Conservation (phyloP, 2,329 filamentous ascomycete genomes). For the Dothidotthia symphoricarpi region DNA sequence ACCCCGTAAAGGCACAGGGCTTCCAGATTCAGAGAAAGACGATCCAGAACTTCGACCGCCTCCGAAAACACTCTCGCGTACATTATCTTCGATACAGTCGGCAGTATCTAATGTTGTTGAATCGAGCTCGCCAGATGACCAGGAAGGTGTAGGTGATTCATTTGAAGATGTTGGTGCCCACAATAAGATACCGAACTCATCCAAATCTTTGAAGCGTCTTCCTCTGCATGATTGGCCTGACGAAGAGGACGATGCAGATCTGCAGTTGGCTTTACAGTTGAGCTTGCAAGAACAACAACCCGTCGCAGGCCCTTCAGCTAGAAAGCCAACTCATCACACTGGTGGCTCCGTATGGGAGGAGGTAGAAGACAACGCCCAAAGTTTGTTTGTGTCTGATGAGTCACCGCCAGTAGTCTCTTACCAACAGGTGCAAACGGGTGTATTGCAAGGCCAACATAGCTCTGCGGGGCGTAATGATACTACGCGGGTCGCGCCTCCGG, state of each 20-base stretch:
- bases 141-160: too few relatives aligned
- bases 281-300: constrained; percentile 8
- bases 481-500: too few relatives aligned
- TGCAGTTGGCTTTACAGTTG: constrained; percentile 11
- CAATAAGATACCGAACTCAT: too few relatives aligned
- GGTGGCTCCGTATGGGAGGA: too few relatives aligned
- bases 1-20: constrained; percentile 4
- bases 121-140: constrained; percentile 3
- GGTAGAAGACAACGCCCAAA: too few relatives aligned
- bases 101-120: neutral
- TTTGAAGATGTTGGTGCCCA: too few relatives aligned
- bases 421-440: neutral
- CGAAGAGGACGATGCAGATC: constrained; percentile 6
- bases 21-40: constrained; percentile 14
- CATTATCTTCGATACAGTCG: neutral
- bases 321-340: too few relatives aligned
- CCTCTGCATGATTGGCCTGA: neutral
- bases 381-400: too few relatives aligned
- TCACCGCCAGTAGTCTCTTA: too few relatives aligned
- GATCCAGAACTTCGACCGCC: neutral
- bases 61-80: neutral
- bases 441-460: too few relatives aligned
- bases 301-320: too few relatives aligned
- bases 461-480: too few relatives aligned
- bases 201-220: neutral